These are phyloP conservation scores for Mesembryanthemum crystallinum DNA, from an alignment of 148 eudicot genomes.

Conservation along the genomic window DNA sequence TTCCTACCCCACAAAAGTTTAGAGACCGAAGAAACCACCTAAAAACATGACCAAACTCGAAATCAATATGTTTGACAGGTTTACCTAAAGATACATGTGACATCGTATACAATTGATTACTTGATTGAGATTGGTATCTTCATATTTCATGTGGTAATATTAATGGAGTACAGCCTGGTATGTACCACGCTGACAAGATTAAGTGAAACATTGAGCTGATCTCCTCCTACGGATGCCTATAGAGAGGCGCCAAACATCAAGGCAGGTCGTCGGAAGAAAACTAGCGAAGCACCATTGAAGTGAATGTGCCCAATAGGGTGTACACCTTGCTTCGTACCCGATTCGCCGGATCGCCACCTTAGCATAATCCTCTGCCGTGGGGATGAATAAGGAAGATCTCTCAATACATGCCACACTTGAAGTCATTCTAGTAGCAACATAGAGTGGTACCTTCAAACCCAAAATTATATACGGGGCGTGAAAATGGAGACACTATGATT, in stretches of 20 bases:
- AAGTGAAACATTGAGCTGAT: constrained; percentile 1
- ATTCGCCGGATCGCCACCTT: constrained; percentile 35
- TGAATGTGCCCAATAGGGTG: constrained; percentile 59
- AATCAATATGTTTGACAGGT: too few relatives aligned
- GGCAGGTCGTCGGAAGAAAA: constrained; percentile 38
- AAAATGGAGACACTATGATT: neutral
- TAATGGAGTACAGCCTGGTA: too few relatives aligned
- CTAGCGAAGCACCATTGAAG: constrained; percentile 52
- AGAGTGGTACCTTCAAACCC: constrained; percentile 45
- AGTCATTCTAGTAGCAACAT: constrained; percentile 59
- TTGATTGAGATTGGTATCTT: too few relatives aligned
- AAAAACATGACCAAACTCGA: too few relatives aligned
- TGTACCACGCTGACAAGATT: neutral
- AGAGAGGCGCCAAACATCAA: constrained; percentile 61
- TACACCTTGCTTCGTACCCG: constrained; percentile 50
- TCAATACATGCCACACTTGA: constrained; percentile 34
- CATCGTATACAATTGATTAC: too few relatives aligned
- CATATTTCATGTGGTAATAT: too few relatives aligned
- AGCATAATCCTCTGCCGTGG: constrained; percentile 45
- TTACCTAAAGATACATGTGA: too few relatives aligned
- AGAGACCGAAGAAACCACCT: too few relatives aligned
- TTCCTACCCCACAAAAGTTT: too few relatives aligned
- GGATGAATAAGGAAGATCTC: constrained; percentile 41
- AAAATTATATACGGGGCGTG: neutral
- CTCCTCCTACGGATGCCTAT: constrained; percentile 36